Conservation (phyloP, 106 monocot species). For the Apostasia shenzhenica region DNA sequence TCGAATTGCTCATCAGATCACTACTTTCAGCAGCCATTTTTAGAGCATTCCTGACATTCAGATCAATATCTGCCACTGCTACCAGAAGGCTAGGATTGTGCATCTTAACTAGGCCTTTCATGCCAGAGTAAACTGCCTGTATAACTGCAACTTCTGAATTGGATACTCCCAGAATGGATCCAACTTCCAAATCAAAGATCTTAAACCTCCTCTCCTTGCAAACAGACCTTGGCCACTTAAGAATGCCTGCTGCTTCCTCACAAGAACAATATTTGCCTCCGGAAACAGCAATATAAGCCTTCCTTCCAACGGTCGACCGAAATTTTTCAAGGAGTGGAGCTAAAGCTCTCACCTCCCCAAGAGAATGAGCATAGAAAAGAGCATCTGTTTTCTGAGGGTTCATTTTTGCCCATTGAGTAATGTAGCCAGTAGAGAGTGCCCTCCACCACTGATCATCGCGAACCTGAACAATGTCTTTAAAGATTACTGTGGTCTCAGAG, state of each 20-base stretch:
- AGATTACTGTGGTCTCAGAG: slow-evolving; percentile 93
- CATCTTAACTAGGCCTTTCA: slow-evolving; percentile 73
- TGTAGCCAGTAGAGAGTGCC: slow-evolving; percentile 71
- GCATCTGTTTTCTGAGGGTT: slow-evolving; percentile 89
- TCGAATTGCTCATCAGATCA: slow-evolving; percentile 31
- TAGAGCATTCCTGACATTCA: slow-evolving; percentile 64
- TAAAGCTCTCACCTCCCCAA: slow-evolving; percentile 54
- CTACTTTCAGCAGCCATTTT: slow-evolving; percentile 66
- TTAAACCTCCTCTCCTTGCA: slow-evolving; percentile 97
- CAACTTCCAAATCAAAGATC: slow-evolving; percentile 84
- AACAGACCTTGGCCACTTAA: slow-evolving; percentile 75
- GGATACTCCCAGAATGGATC: slow-evolving; percentile 53
- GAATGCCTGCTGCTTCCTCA: slow-evolving; percentile 53
- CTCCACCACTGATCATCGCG: slow-evolving; percentile 98
- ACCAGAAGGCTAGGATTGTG: slow-evolving; percentile 85
- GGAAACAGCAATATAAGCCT: slow-evolving; percentile 88
- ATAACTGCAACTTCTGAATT: slow-evolving; percentile 74
- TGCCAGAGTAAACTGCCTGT: slow-evolving; percentile 84
- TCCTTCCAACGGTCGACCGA: slow-evolving; percentile 51
- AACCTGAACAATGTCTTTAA: slow-evolving; percentile 87
- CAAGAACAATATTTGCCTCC: slow-evolving; percentile 80
- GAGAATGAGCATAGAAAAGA: slow-evolving; percentile 87
- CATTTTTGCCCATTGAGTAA: slow-evolving; percentile 99
- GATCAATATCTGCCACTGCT: slow-evolving; percentile 52
- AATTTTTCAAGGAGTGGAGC: slow-evolving; percentile 86